Evolutionary conservation across 441 rosid species (phyloP).

Genomic region (Adansonia grandidieri): DNA sequence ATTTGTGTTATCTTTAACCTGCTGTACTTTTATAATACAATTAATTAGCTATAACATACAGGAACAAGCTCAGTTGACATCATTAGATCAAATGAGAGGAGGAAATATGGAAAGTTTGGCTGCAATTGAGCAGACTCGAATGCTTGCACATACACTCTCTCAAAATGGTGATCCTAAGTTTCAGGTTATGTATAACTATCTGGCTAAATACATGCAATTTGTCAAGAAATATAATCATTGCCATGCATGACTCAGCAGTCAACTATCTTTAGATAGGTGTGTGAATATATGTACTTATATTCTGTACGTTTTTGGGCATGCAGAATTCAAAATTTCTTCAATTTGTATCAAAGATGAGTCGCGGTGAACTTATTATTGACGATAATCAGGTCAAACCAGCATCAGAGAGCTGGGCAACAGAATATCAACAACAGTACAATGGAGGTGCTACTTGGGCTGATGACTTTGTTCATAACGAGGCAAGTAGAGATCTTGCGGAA

Average conservation of each 20-base stretch:
- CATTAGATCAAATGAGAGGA: conserved; percentile 64
- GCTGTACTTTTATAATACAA: background rate
- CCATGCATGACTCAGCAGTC: conserved; percentile 7
- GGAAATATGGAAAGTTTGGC: conserved; percentile 62
- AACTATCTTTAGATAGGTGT: background rate
- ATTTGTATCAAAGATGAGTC: conserved; percentile 98
- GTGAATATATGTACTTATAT: conserved; percentile 6
- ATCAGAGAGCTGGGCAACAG: conserved; percentile 86
- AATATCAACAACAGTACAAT: conserved; percentile 74
- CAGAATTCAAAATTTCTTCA: conserved; percentile 99
- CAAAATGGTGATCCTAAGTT: conserved; percentile 91
- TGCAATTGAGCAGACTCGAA: conserved; percentile 97
- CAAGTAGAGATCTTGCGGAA: conserved; percentile 35
- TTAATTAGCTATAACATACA: conserved; percentile 28
- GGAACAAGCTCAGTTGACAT: conserved; percentile 76
- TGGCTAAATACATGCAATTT: background rate
- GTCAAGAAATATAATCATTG: background rate
- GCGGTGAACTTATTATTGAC: conserved; percentile 93
- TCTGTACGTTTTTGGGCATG: conserved; percentile 31
- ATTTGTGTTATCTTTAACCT: background rate
- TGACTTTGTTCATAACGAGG: conserved; percentile 68
- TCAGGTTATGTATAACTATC: conserved; percentile 60
- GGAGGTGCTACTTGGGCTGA: conserved; percentile 89
- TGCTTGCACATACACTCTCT: conserved; percentile 91
- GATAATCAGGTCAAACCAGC: conserved; percentile 92